These are phyloP conservation scores for Penicillium silybi DNA, from an alignment of 495 filamentous ascomycete genomes.

Conservation along the genomic window DNA sequence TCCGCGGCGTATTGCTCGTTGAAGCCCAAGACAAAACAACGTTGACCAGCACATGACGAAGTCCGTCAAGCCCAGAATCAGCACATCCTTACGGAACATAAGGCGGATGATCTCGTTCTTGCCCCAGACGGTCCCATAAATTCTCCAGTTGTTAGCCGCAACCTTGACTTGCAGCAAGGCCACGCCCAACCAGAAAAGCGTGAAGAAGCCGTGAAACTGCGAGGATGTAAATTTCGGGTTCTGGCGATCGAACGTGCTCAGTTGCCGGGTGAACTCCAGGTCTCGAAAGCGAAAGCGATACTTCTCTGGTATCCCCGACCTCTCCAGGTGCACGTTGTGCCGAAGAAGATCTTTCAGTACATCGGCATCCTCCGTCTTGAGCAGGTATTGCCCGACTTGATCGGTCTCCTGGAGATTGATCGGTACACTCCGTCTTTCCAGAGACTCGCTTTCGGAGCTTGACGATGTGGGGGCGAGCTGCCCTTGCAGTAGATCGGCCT, in stretches of 20 bases:
- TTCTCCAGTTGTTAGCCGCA: slow-evolving; percentile 60
- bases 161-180: slow-evolving; percentile 58
- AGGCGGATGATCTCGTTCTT: slow-evolving; percentile 62
- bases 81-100: slow-evolving; percentile 65
- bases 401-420: slow-evolving; percentile 45
- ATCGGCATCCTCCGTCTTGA: slow-evolving; percentile 55
- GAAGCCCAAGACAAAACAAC: slow-evolving; percentile 55
- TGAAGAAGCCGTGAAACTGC: slow-evolving; percentile 73
- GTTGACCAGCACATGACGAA: slow-evolving; percentile 60
- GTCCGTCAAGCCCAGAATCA: slow-evolving; percentile 62
- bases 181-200: slow-evolving; percentile 69
- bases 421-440: slow-evolving; percentile 27
- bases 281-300: slow-evolving; percentile 53
- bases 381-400: slow-evolving; percentile 43
- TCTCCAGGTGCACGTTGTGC: slow-evolving; percentile 34
- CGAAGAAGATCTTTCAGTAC: slow-evolving; percentile 36
- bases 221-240: slow-evolving; percentile 53
- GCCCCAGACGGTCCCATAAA: slow-evolving; percentile 59
- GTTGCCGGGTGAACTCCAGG: slow-evolving; percentile 63
- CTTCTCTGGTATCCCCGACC: slow-evolving; percentile 37
- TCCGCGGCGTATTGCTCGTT: slow-evolving; percentile 49
- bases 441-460: not conserved
- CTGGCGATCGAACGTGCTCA: slow-evolving; percentile 67
- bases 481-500: slow-evolving; percentile 3
- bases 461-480: slow-evolving; percentile 1